phyloP scores from a whole-genome alignment of 2,329 filamentous ascomycete species.

The Alternaria angustiovoidea region DNA sequence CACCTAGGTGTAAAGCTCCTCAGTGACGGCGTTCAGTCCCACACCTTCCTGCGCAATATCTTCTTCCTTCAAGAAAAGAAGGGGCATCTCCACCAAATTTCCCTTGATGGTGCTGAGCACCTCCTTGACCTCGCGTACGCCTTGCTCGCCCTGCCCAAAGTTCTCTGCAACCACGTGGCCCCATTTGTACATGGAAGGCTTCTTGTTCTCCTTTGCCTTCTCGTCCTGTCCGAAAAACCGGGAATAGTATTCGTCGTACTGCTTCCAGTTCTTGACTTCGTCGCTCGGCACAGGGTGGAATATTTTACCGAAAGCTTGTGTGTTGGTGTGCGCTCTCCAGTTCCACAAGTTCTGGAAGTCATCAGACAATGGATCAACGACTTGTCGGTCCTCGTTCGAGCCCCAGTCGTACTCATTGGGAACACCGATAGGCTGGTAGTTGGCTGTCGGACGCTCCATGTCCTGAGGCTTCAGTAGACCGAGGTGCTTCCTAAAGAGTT shows the following conservation, averaged over 20 bases:
- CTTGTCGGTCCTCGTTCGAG: slow-evolving; percentile 61
- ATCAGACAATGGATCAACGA: slow-evolving; percentile 75
- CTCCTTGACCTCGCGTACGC: slow-evolving; percentile 63
- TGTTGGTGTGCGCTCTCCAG: slow-evolving; percentile 76
- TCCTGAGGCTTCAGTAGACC: slow-evolving; percentile 80
- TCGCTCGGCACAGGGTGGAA: slow-evolving; percentile 83
- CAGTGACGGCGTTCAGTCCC: slow-evolving; percentile 60
- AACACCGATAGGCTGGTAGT: slow-evolving; percentile 65
- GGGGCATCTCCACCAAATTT: slow-evolving; percentile 81
- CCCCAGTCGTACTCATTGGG: slow-evolving; percentile 63
- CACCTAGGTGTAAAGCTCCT: slow-evolving; percentile 57
- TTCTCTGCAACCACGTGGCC: slow-evolving; percentile 78
- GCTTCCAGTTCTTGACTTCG: slow-evolving; percentile 71
- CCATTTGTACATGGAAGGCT: slow-evolving; percentile 73
- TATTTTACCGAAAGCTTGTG: slow-evolving; percentile 78
- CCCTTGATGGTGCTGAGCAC: slow-evolving; percentile 75
- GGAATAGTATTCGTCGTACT: slow-evolving; percentile 76
- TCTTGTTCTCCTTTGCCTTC: slow-evolving; percentile 51
- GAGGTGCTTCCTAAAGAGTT: slow-evolving; percentile 91
- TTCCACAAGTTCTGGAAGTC: slow-evolving; percentile 78
- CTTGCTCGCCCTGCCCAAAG: slow-evolving; percentile 54
- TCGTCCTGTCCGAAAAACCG: slow-evolving; percentile 65
- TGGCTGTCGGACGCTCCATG: slow-evolving; percentile 66
- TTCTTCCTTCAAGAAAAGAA: slow-evolving; percentile 83
- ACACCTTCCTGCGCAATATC: slow-evolving; percentile 87